Evolutionary conservation across 1,284 basidiomycete genomes (phyloP).

Genomic region (Phaffia rhodozyma): DNA sequence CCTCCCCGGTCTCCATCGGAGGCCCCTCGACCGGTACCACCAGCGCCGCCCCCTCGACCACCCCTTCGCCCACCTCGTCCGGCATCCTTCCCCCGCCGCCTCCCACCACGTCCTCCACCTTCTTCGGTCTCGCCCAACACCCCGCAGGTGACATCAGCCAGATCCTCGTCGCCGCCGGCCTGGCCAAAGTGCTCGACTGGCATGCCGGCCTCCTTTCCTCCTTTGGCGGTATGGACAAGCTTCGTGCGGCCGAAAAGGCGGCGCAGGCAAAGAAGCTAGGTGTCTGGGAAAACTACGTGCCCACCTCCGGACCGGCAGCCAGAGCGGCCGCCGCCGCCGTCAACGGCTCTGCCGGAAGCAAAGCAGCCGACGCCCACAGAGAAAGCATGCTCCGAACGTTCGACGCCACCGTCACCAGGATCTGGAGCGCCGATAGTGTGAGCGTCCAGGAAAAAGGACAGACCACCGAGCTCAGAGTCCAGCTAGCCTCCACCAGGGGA

Average conservation of each 20-base stretch:
- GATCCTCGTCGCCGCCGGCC: conserved; percentile 66
- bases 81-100: conserved; percentile 2
- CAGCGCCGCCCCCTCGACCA: background rate
- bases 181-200: conserved; percentile 93
- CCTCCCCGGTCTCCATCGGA: conserved; percentile 62
- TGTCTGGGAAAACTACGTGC: conserved; percentile 58
- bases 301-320: conserved; percentile 31
- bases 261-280: conserved; percentile 72
- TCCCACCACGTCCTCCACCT: conserved; percentile 43
- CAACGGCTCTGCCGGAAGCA: conserved; percentile 18
- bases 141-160: conserved; percentile 92
- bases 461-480: conserved; percentile 65
- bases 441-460: conserved; percentile 61
- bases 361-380: conserved; percentile 43
- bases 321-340: conserved; percentile 9
- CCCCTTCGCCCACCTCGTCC: background rate
- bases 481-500: conserved; percentile 79
- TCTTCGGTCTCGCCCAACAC: conserved; percentile 71
- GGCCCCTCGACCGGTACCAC: conserved; percentile 58
- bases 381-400: conserved; percentile 48
- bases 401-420: conserved; percentile 69
- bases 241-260: conserved; percentile 67
- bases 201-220: conserved; percentile 86
- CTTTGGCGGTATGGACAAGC: conserved; percentile 66
- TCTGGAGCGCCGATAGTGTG: conserved; percentile 89